phyloP scores from a whole-genome alignment of 2,329 filamentous ascomycete species.

The Trichoderma lentiforme region DNA sequence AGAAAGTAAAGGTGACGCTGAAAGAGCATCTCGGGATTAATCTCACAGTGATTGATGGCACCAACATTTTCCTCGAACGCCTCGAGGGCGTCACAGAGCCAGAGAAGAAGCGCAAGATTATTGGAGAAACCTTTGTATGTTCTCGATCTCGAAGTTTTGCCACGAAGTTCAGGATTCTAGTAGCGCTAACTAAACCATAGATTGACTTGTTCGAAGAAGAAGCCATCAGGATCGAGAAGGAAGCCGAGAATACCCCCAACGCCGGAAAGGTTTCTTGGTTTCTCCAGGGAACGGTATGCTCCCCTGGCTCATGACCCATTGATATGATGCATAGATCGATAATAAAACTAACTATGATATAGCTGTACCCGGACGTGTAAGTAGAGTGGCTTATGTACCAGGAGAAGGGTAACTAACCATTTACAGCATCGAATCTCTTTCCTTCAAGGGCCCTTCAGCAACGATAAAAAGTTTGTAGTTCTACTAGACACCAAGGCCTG shows the following conservation, averaged over 20 bases:
- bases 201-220: slow-evolving; percentile 74
- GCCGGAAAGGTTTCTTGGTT: slow-evolving; percentile 82
- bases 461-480: not conserved
- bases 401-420: not conserved
- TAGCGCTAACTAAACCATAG: slow-evolving; percentile 10
- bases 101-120: slow-evolving; percentile 88
- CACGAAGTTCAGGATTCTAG: not conserved
- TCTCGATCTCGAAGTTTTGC: not conserved
- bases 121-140: slow-evolving; percentile 59
- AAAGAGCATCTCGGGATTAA: slow-evolving; percentile 81
- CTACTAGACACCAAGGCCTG: not conserved
- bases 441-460: slow-evolving; percentile 26
- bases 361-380: not conserved
- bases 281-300: slow-evolving; percentile 64
- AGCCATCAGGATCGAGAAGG: slow-evolving; percentile 66
- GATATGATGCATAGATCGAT: not conserved
- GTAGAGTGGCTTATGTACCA: not conserved
- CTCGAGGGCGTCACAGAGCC: slow-evolving; percentile 75
- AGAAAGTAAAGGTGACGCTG: slow-evolving; percentile 76
- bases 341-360: not conserved
- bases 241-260: slow-evolving; percentile 61
- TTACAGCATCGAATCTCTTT: not conserved
- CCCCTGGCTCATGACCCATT: not conserved
- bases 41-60: slow-evolving; percentile 79
- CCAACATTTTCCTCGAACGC: slow-evolving; percentile 70